phyloP scores from a whole-genome alignment of 2,329 filamentous ascomycete species.

The Aspergillus fumigatus region DNA sequence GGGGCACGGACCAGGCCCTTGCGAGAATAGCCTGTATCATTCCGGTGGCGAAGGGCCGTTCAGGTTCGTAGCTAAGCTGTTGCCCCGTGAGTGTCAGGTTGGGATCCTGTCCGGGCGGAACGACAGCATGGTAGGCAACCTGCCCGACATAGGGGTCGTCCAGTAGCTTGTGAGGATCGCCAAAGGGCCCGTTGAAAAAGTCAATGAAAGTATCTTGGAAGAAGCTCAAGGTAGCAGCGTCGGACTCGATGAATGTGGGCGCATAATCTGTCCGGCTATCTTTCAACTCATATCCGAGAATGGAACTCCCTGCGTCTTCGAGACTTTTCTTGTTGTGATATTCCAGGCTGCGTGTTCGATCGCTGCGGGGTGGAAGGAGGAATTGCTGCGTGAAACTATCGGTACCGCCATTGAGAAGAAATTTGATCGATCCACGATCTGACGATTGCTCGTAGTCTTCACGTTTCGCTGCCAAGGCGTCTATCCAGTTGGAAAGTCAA shows the following conservation, averaged over 20 bases:
- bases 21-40: constrained; percentile 39
- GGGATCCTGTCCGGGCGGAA: constrained; percentile 16
- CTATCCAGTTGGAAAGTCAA: constrained; percentile 4
- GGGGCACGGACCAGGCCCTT: constrained; percentile 35
- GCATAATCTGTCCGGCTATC: constrained; percentile 12
- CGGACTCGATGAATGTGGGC: constrained; percentile 20
- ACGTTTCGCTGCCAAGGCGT: constrained; percentile 16
- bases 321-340: constrained; percentile 30
- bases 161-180: constrained; percentile 20
- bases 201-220: constrained; percentile 36
- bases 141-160: constrained; percentile 18
- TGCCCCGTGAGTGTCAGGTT: constrained; percentile 16
- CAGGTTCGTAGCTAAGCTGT: constrained; percentile 29
- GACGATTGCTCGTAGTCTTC: constrained; percentile 30
- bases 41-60: constrained; percentile 34
- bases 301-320: constrained; percentile 18
- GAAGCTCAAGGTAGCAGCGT: constrained; percentile 23
- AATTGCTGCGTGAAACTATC: constrained; percentile 45
- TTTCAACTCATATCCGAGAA: constrained; percentile 16
- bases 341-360: constrained; percentile 33
- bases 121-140: constrained; percentile 14
- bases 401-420: constrained; percentile 43
- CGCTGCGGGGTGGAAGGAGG: constrained; percentile 38
- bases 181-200: constrained; percentile 36
- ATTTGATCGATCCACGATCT: constrained; percentile 45